These are phyloP conservation scores for Xylogone sp. DNA, from an alignment of 2,329 filamentous ascomycete genomes.

Conservation along the genomic window DNA sequence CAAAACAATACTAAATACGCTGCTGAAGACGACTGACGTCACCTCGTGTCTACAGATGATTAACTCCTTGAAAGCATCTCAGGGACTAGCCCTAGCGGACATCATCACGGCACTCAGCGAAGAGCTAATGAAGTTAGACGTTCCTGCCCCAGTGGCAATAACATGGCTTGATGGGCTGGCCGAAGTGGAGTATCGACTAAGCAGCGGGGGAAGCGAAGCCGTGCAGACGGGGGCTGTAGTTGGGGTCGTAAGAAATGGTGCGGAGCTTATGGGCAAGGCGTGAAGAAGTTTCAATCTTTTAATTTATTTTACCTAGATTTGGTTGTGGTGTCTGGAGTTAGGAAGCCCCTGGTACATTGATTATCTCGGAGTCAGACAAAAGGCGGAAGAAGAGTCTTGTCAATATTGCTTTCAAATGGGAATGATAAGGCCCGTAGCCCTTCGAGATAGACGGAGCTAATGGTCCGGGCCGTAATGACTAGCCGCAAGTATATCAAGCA, in stretches of 20 bases:
- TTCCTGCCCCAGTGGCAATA: conserved; percentile 81
- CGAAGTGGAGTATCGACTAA: conserved; percentile 87
- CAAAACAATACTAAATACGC: conserved; percentile 74
- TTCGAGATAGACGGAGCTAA: too few relatives aligned
- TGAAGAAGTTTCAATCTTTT: neutral
- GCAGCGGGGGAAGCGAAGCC: conserved; percentile 79
- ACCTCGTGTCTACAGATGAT: conserved; percentile 85
- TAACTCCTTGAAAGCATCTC: conserved; percentile 78
- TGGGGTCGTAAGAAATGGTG: conserved; percentile 81
- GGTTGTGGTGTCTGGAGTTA: neutral
- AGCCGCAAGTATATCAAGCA: too few relatives aligned
- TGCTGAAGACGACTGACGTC: conserved; percentile 82
- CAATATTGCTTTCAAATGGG: too few relatives aligned
- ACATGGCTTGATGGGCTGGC: conserved; percentile 88
- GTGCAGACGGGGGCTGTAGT: conserved; percentile 93
- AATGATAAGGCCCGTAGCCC: too few relatives aligned
- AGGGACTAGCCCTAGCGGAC: conserved; percentile 87
- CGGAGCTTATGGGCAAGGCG: conserved; percentile 61
- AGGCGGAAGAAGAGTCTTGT: too few relatives aligned
- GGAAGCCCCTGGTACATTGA: too few relatives aligned
- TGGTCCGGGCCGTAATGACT: too few relatives aligned
- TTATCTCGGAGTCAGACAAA: too few relatives aligned
- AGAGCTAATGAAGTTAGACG: conserved; percentile 77
- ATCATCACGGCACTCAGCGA: conserved; percentile 86
- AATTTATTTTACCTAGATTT: too few relatives aligned